Base-by-base conservation (phyloP, 495 filamentous ascomycete genomes). In the Tuber melanosporum region DNA sequence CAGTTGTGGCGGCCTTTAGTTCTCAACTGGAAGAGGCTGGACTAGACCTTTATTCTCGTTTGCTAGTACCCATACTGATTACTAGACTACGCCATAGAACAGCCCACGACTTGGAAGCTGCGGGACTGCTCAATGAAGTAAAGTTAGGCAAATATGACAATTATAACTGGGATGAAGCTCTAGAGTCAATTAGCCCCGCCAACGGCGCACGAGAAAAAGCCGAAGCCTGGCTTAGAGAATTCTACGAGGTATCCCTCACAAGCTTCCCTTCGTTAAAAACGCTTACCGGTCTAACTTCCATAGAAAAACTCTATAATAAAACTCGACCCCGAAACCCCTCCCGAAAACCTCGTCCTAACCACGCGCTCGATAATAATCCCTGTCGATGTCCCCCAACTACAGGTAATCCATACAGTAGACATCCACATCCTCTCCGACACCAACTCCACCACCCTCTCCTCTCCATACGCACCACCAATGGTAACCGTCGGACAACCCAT, bases 381-480 rank as follows among this genome's bases (percentile, higher is more conserved):
- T 0, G 93, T 98, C 32, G 92, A 97, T 70, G 89, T 98, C n/a
- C 96, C 95, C 0, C 88, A 91, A 10, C 87, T 97, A 41, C 89
- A 92, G 74, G 89, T 98, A 42, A 90, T 98, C 3, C 92, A 95
- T 84, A 96, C 92, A 1, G 92, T 91, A 26, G 90, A 94, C 74
- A 89, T 98, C 69, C 87, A 87, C 42, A 85, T 94, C 19, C 83
- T 71, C 72, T 81, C 72, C 32, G 80, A 78, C 70, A 84, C 75
- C 79, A 70, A 72, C 76, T 73, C 80, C 70, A 76, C 79, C 69
- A 83, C 84, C 45, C 74, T 85, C n/a, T 79, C 79, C 0, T 83
- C 83, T 6, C 81, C 84, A 69, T 80, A 83, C 71, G 81, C 79
- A 71, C 83, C 79, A 44, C 78, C 77, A 32, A 79, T 84, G 74